Evolutionary conservation across 495 filamentous ascomycete species (phyloP).

Genomic region (Letharia columbiana): DNA sequence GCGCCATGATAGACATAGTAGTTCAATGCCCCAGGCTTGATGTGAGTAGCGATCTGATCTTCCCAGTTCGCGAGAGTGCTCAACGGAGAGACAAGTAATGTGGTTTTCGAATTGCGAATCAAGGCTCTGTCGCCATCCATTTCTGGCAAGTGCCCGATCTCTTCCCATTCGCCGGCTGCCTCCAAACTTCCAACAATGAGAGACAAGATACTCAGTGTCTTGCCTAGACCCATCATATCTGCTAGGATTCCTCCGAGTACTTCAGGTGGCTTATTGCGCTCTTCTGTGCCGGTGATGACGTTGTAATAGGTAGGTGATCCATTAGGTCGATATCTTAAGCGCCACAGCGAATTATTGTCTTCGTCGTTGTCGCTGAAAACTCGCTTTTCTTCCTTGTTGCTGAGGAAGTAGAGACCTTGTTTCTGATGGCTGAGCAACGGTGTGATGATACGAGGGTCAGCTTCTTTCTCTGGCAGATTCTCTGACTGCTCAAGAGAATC

Average conservation of each 20-base stretch:
- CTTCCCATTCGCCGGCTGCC: constrained; percentile 51
- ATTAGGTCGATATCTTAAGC: constrained; percentile 40
- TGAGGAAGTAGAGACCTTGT: constrained; percentile 86
- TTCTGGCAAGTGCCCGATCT: constrained; percentile 17
- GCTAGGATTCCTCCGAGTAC: constrained; percentile 82
- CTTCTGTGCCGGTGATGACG: constrained; percentile 67
- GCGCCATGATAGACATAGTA: constrained; percentile 81
- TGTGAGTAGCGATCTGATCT: constrained; percentile 75
- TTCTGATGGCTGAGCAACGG: constrained; percentile 78
- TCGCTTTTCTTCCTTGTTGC: constrained; percentile 60
- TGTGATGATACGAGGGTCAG: constrained; percentile 52
- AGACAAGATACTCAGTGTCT: constrained; percentile 82
- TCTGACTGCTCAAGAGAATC: constrained; percentile 67
- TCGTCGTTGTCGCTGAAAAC: constrained; percentile 47
- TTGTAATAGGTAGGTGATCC: constrained; percentile 61
- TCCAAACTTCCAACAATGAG: constrained; percentile 55
- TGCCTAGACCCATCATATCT: constrained; percentile 97
- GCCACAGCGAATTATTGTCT: constrained; percentile 67
- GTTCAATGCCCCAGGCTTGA: constrained; percentile 49
- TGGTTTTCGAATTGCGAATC: constrained; percentile 62
- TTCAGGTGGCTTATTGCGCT: constrained; percentile 56
- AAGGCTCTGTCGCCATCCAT: constrained; percentile 18
- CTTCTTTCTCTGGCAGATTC: constrained; percentile 67
- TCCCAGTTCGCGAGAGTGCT: constrained; percentile 91
- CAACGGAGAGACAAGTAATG: constrained; percentile 82